Percentiles rank a stretch among this genome's conserved stretches.
phyloP scores from a whole-genome alignment of 768 basidiomycete genomes.

The Termitomyces heimii region DNA sequence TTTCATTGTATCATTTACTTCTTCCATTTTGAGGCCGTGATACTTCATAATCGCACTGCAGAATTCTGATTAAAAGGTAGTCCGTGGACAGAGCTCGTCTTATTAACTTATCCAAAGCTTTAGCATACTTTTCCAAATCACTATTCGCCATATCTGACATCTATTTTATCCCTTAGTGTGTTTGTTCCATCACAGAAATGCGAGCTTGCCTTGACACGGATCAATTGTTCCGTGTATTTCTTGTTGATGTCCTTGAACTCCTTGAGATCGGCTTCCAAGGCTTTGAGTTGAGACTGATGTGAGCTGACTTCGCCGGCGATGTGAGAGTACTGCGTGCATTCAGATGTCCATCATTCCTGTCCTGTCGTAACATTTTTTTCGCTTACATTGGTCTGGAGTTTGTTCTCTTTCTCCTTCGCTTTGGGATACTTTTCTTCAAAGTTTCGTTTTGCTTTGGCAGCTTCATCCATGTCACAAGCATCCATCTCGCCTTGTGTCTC shows the following conservation, averaged over 20 bases:
- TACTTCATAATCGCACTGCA: conserved; percentile 97
- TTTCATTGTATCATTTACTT: conserved; percentile 97
- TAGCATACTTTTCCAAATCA: conserved; percentile 96
- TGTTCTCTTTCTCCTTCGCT: conserved; percentile 67
- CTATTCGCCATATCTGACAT: conserved; percentile 97
- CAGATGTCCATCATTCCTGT: background rate
- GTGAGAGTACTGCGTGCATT: conserved; percentile 57
- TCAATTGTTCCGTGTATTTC: conserved; percentile 83
- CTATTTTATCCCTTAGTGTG: conserved; percentile 31
- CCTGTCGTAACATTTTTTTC: background rate
- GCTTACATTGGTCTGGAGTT: conserved; percentile 62
- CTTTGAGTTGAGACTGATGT: conserved; percentile 58
- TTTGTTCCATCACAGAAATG: background rate
- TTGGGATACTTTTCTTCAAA: conserved; percentile 77
- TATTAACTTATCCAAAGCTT: conserved; percentile 90
- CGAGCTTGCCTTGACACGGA: conserved; percentile 81
- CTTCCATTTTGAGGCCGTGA: conserved; percentile 96
- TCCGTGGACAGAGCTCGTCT: background rate
- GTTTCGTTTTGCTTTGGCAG: conserved; percentile 74
- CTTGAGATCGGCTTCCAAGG: conserved; percentile 61
- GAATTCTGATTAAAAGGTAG: conserved; percentile 2
- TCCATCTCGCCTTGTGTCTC: conserved; percentile 68
- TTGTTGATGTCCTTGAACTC: conserved; percentile 87
- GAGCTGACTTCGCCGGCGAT: conserved; percentile 81
- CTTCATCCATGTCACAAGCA: conserved; percentile 75